A percentile compares a stretch with the other conserved stretches of the same genome.
phyloP scores from a whole-genome alignment of 1,139 yeast genomes.

The Pneumocystis murina region DNA sequence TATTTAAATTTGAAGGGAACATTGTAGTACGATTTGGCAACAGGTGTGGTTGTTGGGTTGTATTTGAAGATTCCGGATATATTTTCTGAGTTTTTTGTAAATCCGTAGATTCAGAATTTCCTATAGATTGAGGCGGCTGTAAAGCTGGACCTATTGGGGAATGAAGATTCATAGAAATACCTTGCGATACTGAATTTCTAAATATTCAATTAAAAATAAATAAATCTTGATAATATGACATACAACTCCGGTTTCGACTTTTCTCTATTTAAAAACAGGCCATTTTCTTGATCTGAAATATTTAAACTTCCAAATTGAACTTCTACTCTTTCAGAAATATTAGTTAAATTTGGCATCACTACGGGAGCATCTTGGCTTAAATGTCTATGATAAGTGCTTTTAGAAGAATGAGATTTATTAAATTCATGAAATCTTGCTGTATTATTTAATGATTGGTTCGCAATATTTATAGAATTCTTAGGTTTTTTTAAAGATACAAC shows the following conservation, averaged over 20 bases:
- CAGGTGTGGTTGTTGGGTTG: background rate
- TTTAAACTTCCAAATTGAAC: slow-evolving; percentile 57
- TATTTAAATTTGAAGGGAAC: background rate
- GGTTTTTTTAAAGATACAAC: slow-evolving; percentile 10
- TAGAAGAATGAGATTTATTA: slow-evolving; percentile 12
- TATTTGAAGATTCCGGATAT: background rate
- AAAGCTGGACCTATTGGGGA: background rate
- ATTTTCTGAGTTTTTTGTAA: background rate
- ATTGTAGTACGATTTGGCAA: background rate
- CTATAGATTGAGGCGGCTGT: background rate
- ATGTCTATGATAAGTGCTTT: slow-evolving; percentile 18
- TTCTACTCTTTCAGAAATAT: slow-evolving; percentile 40
- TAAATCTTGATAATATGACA: background rate
- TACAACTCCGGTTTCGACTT: background rate
- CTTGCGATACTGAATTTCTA: background rate
- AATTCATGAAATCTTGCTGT: slow-evolving; percentile 16
- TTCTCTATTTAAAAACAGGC: background rate
- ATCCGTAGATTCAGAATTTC: background rate
- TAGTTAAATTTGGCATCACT: slow-evolving; percentile 43
- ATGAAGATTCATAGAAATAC: background rate
- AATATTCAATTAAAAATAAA: background rate
- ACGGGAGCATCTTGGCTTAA: slow-evolving; percentile 41
- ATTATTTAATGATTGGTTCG: slow-evolving; percentile 19
- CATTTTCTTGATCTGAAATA: slow-evolving; percentile 15
- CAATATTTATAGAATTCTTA: slow-evolving; percentile 18